A percentile compares a stretch with the other conserved stretches of the same genome.
These are phyloP conservation scores for Ophioceras dolichostomum DNA, from an alignment of 2,329 filamentous ascomycete species.

Conservation along the genomic window DNA sequence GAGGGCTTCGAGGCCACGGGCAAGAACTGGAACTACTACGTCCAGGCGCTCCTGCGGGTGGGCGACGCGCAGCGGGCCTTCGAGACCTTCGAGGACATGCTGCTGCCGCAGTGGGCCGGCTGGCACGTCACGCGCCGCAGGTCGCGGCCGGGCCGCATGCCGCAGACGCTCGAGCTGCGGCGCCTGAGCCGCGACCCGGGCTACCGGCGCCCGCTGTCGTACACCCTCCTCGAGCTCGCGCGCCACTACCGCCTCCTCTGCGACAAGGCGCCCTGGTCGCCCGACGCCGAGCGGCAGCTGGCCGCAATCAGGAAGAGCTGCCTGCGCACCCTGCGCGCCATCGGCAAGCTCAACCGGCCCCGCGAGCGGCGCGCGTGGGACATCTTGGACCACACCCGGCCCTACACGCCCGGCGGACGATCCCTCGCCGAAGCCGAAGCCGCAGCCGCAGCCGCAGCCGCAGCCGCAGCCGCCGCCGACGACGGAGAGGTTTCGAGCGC, in stretches of 20 bases:
- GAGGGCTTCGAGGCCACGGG: slow-evolving; percentile 65
- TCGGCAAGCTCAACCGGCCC: too few relatives aligned
- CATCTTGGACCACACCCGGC: too few relatives aligned
- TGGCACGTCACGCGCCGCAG: slow-evolving; percentile 37
- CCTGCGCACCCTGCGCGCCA: not conserved
- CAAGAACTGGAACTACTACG: slow-evolving; percentile 69
- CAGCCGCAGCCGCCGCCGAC: too few relatives aligned
- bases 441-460: too few relatives aligned
- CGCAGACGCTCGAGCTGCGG: slow-evolving; percentile 24
- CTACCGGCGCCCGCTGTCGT: slow-evolving; percentile 25
- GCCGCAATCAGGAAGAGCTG: slow-evolving; percentile 15
- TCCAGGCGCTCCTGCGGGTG: slow-evolving; percentile 53
- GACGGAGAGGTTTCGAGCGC: too few relatives aligned
- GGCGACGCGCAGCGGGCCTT: slow-evolving; percentile 57
- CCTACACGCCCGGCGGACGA: too few relatives aligned
- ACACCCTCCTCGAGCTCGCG: slow-evolving; percentile 35
- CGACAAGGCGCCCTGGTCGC: slow-evolving; percentile 34
- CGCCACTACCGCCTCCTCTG: slow-evolving; percentile 37
- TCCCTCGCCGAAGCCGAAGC: too few relatives aligned
- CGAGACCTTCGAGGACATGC: slow-evolving; percentile 56
- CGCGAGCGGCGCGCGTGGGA: too few relatives aligned
- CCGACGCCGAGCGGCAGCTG: slow-evolving; percentile 26
- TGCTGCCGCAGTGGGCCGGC: slow-evolving; percentile 70
- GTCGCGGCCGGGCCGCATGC: slow-evolving; percentile 8
- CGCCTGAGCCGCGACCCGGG: slow-evolving; percentile 22